Percentiles rank a stretch among this genome's conserved stretches.
Conservation (phyloP, 805 yeast genomes). For the Saccharomyces paradoxus region DNA sequence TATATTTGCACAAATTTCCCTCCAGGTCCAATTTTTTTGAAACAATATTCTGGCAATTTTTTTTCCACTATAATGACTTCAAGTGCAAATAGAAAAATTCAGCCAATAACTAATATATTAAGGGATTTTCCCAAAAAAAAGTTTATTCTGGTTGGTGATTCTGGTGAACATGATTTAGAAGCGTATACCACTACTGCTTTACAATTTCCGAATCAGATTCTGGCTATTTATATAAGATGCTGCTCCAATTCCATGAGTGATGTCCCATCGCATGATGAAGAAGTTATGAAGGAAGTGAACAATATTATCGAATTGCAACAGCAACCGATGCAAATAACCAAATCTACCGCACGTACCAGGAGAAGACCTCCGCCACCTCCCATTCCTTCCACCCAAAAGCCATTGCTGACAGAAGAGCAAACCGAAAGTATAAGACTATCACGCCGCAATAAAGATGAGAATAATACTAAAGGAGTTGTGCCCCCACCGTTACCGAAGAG, state of each 20-base stretch:
- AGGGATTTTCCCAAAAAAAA: constrained; percentile 68
- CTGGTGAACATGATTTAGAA: constrained; percentile 92
- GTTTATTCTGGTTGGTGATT: constrained; percentile 85
- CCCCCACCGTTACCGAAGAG: constrained; percentile 29
- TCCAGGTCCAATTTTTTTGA: constrained; percentile 72
- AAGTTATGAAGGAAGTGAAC: constrained; percentile 27
- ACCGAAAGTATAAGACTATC: constrained; percentile 7
- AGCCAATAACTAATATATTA: constrained; percentile 53
- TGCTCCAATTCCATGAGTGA: constrained; percentile 64
- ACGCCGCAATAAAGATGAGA: constrained; percentile 10
- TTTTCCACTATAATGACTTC: constrained; percentile 81
- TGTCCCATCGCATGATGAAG: constrained; percentile 31
- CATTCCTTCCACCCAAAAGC: constrained; percentile 17
- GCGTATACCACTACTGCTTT: constrained; percentile 71
- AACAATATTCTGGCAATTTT: constrained; percentile 77
- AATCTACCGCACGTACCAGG: not conserved
- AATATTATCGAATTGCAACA: constrained; percentile 9
- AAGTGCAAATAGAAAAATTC: constrained; percentile 69
- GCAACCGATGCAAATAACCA: constrained; percentile 5
- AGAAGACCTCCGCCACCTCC: constrained; percentile 11
- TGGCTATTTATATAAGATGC: constrained; percentile 74
- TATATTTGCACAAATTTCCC: constrained; percentile 46
- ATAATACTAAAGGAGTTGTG: constrained; percentile 7
- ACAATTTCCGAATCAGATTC: constrained; percentile 51
- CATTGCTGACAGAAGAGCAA: constrained; percentile 13